A percentile compares a stretch with the other conserved stretches of the same genome.
phyloP scores from a whole-genome alignment of 225 moss, liverwort and hornwort species.

The Physcomitrellopsis africana region DNA sequence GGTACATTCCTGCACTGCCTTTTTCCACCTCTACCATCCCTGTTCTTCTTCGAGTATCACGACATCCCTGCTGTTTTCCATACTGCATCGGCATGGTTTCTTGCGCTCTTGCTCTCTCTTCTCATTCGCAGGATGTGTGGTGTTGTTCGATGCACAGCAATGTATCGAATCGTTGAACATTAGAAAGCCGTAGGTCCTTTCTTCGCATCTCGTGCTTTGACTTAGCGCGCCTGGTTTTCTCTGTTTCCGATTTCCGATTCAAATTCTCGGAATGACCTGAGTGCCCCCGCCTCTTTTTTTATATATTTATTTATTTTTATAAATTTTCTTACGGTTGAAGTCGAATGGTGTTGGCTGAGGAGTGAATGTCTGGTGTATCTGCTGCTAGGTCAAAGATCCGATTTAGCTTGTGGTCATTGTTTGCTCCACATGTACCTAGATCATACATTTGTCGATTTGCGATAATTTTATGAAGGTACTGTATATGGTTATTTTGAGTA shows the following conservation, averaged over 20 bases:
- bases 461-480: constrained; percentile 2
- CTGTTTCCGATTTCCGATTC: not conserved
- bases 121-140: too few relatives aligned
- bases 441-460: constrained; percentile 1
- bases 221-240: not conserved
- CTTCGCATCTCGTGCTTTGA: not conserved
- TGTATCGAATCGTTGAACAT: not conserved
- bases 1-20: too few relatives aligned
- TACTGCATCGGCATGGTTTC: too few relatives aligned
- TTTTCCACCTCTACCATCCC: too few relatives aligned
- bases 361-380: not conserved
- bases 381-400: constrained; percentile 9
- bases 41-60: too few relatives aligned
- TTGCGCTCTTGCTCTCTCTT: too few relatives aligned
- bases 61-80: too few relatives aligned
- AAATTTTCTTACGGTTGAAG: not conserved
- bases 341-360: constrained; percentile 2
- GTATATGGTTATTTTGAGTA: not conserved
- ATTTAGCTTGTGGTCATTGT: not conserved
- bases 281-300: too few relatives aligned
- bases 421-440: not conserved
- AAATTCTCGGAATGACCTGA: not conserved
- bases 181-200: not conserved
- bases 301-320: too few relatives aligned
- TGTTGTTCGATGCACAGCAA: too few relatives aligned